These are phyloP conservation scores for Cicer pinnatifidum DNA, from an alignment of 306 rosid genomes.

Conservation along the genomic window DNA sequence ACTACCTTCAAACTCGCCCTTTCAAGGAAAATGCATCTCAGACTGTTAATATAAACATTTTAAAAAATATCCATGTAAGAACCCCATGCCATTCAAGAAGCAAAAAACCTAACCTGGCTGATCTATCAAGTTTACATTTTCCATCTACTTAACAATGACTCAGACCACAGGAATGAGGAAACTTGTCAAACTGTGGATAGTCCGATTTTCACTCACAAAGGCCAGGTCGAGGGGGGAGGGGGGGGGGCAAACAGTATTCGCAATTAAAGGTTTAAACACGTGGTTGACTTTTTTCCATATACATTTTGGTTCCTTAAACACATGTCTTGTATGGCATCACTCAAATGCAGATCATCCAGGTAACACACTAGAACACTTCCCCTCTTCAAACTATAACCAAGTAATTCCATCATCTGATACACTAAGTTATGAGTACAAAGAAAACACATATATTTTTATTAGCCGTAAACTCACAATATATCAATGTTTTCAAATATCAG, in stretches of 20 bases:
- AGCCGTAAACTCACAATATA: no score
- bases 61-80: not conserved
- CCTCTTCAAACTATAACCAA: not conserved
- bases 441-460: not conserved
- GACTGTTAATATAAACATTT: slow-evolving; percentile 4
- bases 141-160: slow-evolving; percentile 19
- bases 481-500: no score
- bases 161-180: not conserved
- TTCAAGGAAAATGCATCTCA: slow-evolving; percentile 24
- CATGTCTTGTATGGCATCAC: not conserved
- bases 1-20: slow-evolving; percentile 29
- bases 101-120: slow-evolving; percentile 5
- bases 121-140: slow-evolving; percentile 10
- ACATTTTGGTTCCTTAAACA: slow-evolving; percentile 15
- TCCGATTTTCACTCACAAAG: not conserved
- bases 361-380: not conserved
- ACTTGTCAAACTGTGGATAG: no score
- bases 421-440: not conserved
- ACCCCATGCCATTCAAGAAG: not conserved
- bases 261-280: slow-evolving; percentile 1
- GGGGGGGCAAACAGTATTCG: not conserved
- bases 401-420: not conserved
- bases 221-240: no score
- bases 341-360: slow-evolving; percentile 20
- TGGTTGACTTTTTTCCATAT: not conserved